These are phyloP conservation scores for Bocquillonia castaneifolia DNA, from an alignment of 441 rosid genomes.

Conservation along the genomic window DNA sequence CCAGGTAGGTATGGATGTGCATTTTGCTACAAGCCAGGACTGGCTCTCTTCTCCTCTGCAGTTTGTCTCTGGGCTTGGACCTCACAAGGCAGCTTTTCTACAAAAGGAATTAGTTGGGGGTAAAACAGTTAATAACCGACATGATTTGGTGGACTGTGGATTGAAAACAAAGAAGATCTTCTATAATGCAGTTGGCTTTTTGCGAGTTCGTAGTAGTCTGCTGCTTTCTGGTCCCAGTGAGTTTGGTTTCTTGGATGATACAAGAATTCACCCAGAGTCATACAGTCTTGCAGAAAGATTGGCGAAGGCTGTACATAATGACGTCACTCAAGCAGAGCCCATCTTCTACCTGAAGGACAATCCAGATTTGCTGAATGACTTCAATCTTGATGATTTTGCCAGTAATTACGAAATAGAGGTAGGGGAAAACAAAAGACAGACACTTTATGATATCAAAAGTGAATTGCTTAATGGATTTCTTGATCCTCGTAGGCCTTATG, in stretches of 20 bases:
- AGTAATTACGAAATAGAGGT: slow-evolving; percentile 31
- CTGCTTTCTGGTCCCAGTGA: slow-evolving; percentile 66
- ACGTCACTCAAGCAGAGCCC: slow-evolving; percentile 70
- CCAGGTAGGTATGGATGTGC: slow-evolving; percentile 81
- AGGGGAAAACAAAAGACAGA: slow-evolving; percentile 55
- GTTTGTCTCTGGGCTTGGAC: slow-evolving; percentile 83
- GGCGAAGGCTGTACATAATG: slow-evolving; percentile 63
- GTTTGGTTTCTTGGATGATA: slow-evolving; percentile 69
- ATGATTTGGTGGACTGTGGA: slow-evolving; percentile 59
- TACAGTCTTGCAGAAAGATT: slow-evolving; percentile 66
- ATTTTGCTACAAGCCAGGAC: slow-evolving; percentile 60
- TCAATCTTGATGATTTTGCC: slow-evolving; percentile 49
- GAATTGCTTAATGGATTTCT: slow-evolving; percentile 69
- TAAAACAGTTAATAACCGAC: slow-evolving; percentile 62
- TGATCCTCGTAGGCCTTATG: slow-evolving; percentile 65
- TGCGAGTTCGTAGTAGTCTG: slow-evolving; percentile 64
- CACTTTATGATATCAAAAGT: slow-evolving; percentile 54
- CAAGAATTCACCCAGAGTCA: slow-evolving; percentile 86
- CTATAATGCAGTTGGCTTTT: slow-evolving; percentile 72
- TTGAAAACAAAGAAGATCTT: slow-evolving; percentile 63
- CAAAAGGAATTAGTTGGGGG: slow-evolving; percentile 68
- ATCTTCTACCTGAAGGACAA: slow-evolving; percentile 69
- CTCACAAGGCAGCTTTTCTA: slow-evolving; percentile 69
- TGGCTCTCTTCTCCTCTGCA: slow-evolving; percentile 79
- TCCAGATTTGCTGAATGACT: slow-evolving; percentile 47